phyloP scores from a whole-genome alignment of 495 filamentous ascomycete species.

The Penicillium odoratum region DNA sequence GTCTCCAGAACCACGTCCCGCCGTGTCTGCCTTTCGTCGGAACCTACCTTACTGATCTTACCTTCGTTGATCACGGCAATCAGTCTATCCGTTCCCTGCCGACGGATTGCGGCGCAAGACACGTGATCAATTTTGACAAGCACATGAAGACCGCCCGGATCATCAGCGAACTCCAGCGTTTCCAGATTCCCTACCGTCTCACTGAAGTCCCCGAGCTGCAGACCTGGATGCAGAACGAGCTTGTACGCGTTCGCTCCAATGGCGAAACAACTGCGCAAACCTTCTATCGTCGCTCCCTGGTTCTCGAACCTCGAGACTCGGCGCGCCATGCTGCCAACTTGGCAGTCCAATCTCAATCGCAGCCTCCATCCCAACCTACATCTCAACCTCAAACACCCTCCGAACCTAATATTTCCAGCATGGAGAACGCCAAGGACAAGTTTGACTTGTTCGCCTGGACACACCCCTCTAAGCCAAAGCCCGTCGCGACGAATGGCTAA shows the following conservation, averaged over 20 bases:
- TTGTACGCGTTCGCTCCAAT: constrained; percentile 74
- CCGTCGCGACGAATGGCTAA: constrained; percentile 46
- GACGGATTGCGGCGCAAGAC: constrained; percentile 57
- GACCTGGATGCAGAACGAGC: constrained; percentile 86
- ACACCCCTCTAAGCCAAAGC: constrained; percentile 50
- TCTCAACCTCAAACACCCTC: constrained; percentile 22
- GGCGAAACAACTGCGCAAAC: constrained; percentile 78
- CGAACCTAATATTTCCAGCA: constrained; percentile 41
- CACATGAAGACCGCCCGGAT: constrained; percentile 91
- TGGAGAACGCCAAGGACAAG: constrained; percentile 56
- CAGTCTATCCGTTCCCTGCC: constrained; percentile 56
- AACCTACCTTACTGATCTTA: constrained; percentile 85
- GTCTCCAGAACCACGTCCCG: constrained; percentile 82
- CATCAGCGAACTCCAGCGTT: constrained; percentile 93
- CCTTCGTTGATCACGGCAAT: constrained; percentile 86
- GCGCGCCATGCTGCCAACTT: constrained; percentile 14
- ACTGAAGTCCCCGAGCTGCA: constrained; percentile 86
- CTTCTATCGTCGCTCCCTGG: constrained; percentile 79
- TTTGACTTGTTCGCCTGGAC: constrained; percentile 60
- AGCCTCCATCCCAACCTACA: too few relatives aligned
- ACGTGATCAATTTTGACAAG: constrained; percentile 98
- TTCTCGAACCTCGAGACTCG: constrained; percentile 80
- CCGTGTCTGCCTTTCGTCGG: constrained; percentile 97
- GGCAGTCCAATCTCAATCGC: background rate
- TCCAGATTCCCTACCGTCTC: constrained; percentile 93